These are phyloP conservation scores for Echites panduratus DNA, from an alignment of 257 asterid genomes.

Conservation along the genomic window DNA sequence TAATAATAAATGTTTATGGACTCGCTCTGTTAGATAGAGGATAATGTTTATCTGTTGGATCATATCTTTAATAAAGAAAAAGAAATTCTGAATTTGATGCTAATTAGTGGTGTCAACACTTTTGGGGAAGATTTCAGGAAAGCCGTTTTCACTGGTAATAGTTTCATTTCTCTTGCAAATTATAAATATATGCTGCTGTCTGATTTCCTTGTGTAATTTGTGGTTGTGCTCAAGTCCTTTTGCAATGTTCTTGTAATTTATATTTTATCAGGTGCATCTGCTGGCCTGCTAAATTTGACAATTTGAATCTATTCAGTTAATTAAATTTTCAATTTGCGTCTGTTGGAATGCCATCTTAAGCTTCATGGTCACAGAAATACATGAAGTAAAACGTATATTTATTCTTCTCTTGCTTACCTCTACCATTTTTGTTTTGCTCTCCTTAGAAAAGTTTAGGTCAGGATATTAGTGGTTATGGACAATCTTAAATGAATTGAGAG, in stretches of 20 bases:
- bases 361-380: background rate
- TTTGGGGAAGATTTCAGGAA: background rate
- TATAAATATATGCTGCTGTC: background rate
- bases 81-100: background rate
- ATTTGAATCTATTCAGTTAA: background rate
- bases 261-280: background rate
- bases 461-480: background rate
- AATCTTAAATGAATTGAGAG: background rate
- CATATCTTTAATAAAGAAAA: background rate
- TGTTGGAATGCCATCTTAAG: background rate
- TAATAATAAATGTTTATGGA: background rate
- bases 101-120: background rate
- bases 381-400: background rate
- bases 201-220: background rate
- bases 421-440: background rate
- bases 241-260: background rate
- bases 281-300: background rate
- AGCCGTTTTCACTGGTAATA: background rate
- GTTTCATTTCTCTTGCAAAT: background rate
- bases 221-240: background rate
- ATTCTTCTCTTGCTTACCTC: background rate
- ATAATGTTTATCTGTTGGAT: background rate
- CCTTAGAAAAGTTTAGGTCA: background rate
- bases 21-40: too few species aligned
- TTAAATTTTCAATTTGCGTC: background rate